Percentiles rank a stretch among this genome's conserved stretches.
Conservation (phyloP, 305 asterid genomes). For the Fraxinus platypoda region DNA sequence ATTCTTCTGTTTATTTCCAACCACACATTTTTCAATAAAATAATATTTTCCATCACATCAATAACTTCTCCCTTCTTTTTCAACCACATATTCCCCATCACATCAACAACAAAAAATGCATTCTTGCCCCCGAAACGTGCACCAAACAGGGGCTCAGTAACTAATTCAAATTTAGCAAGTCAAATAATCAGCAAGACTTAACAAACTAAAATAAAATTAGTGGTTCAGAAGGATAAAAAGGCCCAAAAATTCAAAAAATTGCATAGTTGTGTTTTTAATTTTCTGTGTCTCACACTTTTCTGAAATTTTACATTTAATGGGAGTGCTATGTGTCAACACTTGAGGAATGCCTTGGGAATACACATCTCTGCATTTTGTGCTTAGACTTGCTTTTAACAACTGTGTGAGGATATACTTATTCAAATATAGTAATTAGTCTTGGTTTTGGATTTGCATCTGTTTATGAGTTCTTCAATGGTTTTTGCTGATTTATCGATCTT, state of each 20-base stretch:
- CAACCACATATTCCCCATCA: no score
- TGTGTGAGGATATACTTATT: not conserved
- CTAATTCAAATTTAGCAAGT: not conserved
- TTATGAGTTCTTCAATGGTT: not conserved
- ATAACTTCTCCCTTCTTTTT: no score
- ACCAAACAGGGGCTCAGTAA: not conserved
- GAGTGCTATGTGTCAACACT: not conserved
- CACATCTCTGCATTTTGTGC: not conserved
- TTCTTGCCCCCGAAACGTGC: no score
- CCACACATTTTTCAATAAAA: no score
- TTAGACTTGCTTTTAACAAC: not conserved
- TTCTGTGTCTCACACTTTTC: not conserved
- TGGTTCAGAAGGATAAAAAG: not conserved
- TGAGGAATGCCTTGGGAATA: not conserved
- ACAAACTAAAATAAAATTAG: not conserved
- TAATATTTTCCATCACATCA: no score
- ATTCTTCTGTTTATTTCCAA: no score
- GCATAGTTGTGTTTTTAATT: slow-evolving; percentile 7
- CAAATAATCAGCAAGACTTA: not conserved
- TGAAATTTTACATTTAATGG: not conserved
- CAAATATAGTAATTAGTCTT: not conserved
- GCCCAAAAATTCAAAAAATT: slow-evolving; percentile 1
- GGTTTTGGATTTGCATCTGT: not conserved
- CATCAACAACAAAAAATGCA: no score
- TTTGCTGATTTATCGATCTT: not conserved